A percentile compares a stretch with the other conserved stretches of the same genome.
These are phyloP conservation scores for Plasmodium gaboni DNA, from an alignment of 169 alveolate species.

Conservation along the genomic window DNA sequence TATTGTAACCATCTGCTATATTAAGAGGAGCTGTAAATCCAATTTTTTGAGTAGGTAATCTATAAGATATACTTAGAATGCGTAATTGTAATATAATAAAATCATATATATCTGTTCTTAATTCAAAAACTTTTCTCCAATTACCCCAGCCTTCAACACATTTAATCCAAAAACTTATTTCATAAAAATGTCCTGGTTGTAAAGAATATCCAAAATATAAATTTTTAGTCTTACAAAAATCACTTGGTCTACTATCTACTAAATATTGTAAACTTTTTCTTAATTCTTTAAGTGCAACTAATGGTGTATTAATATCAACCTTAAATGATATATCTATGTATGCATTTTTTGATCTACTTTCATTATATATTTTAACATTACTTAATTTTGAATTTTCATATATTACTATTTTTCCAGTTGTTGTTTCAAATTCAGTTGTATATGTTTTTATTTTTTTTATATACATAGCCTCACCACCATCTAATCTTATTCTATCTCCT, in stretches of 20 bases:
- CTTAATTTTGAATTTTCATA: conserved; percentile 88
- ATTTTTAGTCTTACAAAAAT: conserved; percentile 86
- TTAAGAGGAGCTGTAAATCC: conserved; percentile 81
- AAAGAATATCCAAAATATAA: conserved; percentile 80
- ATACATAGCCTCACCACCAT: conserved; percentile 88
- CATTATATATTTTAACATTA: conserved; percentile 88
- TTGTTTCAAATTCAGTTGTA: conserved; percentile 89
- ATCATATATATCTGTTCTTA: conserved; percentile 83
- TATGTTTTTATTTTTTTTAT: conserved; percentile 88
- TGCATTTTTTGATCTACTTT: conserved; percentile 87
- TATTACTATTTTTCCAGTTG: conserved; percentile 86
- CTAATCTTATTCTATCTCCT: conserved; percentile 89
- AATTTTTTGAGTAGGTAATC: conserved; percentile 82
- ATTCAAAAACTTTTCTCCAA: conserved; percentile 84
- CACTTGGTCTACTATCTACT: conserved; percentile 88
- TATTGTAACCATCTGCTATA: conserved; percentile 23
- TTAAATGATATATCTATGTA: conserved; percentile 84
- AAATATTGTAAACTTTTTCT: conserved; percentile 79
- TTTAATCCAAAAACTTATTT: conserved; percentile 84
- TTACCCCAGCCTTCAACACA: conserved; percentile 89
- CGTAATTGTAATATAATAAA: conserved; percentile 80
- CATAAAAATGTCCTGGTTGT: conserved; percentile 88
- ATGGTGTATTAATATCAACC: conserved; percentile 86
- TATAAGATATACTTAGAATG: conserved; percentile 78
- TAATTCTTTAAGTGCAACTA: conserved; percentile 87